phyloP scores from a whole-genome alignment of 1,284 basidiomycete species.

The Apiotrichum montevideense region DNA sequence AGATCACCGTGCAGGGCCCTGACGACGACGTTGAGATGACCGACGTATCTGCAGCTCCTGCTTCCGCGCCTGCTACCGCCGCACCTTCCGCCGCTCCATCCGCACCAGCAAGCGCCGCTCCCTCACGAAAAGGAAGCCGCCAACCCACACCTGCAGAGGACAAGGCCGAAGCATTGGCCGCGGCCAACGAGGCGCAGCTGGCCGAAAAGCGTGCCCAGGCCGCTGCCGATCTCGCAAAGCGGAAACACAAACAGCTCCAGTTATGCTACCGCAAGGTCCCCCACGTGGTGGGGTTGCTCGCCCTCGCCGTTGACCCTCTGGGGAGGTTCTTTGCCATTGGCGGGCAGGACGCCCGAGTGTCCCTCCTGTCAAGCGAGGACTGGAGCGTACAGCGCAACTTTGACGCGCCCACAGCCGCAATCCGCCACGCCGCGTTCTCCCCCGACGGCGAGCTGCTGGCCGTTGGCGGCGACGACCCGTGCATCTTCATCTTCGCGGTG shows the following conservation, averaged over 20 bases:
- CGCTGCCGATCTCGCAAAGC: constrained; percentile 13
- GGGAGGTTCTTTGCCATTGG: constrained; percentile 36
- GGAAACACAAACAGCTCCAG: constrained; percentile 25
- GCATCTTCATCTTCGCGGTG: constrained; percentile 31
- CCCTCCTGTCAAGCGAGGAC: constrained; percentile 29
- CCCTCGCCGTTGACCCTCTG: constrained; percentile 28
- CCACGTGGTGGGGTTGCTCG: constrained; percentile 25
- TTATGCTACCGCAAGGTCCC: constrained; percentile 22
- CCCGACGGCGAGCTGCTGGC: constrained; percentile 40
- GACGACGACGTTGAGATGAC: constrained; percentile 19
- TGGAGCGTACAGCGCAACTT: constrained; percentile 37
- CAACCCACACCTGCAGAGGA: background rate
- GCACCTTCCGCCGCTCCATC: constrained; percentile 6
- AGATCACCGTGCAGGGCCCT: background rate
- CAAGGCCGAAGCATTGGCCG: background rate
- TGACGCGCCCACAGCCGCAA: constrained; percentile 30
- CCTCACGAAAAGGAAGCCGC: constrained; percentile 7
- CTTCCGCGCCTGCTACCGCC: background rate
- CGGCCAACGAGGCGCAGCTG: constrained; percentile 1
- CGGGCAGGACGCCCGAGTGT: constrained; percentile 38
- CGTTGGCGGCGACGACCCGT: constrained; percentile 34
- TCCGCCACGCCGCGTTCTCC: constrained; percentile 36
- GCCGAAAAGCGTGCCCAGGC: constrained; percentile 8
- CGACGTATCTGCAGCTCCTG: background rate
- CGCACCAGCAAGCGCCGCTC: constrained; percentile 2